Base-by-base conservation (phyloP, 1,139 yeast species). In the Geotrichum reessii region DNA sequence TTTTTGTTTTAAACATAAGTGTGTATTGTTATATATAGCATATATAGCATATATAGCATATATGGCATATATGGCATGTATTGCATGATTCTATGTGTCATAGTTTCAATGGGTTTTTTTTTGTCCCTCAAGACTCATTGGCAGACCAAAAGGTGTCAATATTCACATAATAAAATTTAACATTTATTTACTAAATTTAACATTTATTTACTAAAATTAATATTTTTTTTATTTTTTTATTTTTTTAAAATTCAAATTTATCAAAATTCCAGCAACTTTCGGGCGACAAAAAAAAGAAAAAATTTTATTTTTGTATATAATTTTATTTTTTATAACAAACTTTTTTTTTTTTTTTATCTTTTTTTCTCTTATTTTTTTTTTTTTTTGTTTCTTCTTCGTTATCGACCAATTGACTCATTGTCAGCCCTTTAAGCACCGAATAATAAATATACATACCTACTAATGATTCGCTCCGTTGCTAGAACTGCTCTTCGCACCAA, bases 391-490 rank as follows among this genome's bases (percentile, higher is more conserved):
- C 47, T 17, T 8, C 19, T 9, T 42, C 40, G 21, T 22, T 25
- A 17, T 44, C 12, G 31, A n/a, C 49, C 28, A 14, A 21, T 17
- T 33, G 28, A 27, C 44, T 22, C 42, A 40, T 25, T 17, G 21
- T 50, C 50, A 14, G 12, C 22, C 12, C 21, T 4, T 14, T 40
- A 25, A 21, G n/a, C 42, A 37, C 42, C n/a, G n/a, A 14, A 14
- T 17, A 8, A 24, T 28, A 53, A 25, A 25, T 25, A n/a, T 25
- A 25, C 4, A 25, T 7, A 5, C 4, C 7, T 25, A 25, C 28
- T 11, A 47, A 60, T 60, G 63, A 55, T 53, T 55, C 50, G 60
- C 31, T 50, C 61, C 9, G 59, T 55, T 27, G 56, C 62, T 21
- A 56, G 59, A 53, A 25, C 60, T n/a, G 49, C 51, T 42, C 51